phyloP scores from a whole-genome alignment of 306 rosid genomes.

The Lablab purpureus region DNA sequence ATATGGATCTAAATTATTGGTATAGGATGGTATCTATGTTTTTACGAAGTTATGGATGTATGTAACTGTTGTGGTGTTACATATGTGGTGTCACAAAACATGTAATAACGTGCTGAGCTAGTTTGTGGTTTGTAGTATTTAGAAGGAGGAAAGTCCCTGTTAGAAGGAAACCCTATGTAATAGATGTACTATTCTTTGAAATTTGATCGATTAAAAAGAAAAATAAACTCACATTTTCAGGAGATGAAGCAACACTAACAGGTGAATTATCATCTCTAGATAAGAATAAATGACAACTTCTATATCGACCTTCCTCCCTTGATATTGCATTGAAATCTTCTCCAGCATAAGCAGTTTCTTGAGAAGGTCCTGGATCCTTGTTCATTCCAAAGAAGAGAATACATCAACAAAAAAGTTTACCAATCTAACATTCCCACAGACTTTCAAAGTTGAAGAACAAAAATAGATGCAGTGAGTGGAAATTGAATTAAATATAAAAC shows the following conservation, averaged over 20 bases:
- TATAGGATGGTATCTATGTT: neutral
- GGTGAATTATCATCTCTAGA: constrained; percentile 72
- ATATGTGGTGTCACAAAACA: neutral
- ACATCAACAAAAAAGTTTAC: constrained; percentile 42
- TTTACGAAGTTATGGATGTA: neutral
- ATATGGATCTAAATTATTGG: neutral
- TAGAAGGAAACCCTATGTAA: neutral
- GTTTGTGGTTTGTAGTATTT: neutral
- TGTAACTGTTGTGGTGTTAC: neutral
- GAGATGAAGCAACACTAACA: constrained; percentile 59
- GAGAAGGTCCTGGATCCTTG: constrained; percentile 55
- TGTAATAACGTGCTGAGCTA: neutral
- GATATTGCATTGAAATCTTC: constrained; percentile 51
- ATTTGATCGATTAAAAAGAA: neutral
- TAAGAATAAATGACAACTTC: constrained; percentile 65
- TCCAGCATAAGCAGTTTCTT: constrained; percentile 35
- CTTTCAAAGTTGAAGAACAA: constrained; percentile 16
- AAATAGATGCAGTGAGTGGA: neutral
- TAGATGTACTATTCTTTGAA: neutral
- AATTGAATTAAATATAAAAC: constrained; percentile 14
- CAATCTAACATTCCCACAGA: constrained; percentile 20
- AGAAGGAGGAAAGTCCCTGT: neutral
- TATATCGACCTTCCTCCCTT: constrained; percentile 63
- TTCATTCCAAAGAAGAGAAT: constrained; percentile 40
- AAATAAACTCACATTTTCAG: constrained; percentile 69